Base-by-base conservation (phyloP, 495 filamentous ascomycete species). In the Astrothelium macrocarpum region DNA sequence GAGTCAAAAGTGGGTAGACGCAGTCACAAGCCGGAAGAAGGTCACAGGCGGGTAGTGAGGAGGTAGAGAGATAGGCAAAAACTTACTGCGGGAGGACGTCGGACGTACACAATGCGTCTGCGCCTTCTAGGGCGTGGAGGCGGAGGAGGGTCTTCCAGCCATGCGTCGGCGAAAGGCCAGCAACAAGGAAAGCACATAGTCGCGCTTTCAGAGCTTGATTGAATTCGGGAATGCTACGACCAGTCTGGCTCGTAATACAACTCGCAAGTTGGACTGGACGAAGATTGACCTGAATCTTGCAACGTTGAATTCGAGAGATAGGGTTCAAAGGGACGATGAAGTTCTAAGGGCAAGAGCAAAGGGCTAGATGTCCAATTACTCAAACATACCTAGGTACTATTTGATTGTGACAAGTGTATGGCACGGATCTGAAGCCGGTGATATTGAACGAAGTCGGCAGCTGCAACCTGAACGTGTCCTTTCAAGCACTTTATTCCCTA, bases 161-260 rank as follows among this genome's bases (percentile, higher is more conserved):
- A 45, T 14, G 49, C 42, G 31, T 62, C 61, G 20, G 61, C 49
- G n/a, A 62, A 62, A 16, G 61, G 61, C 61, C 61, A 62, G 36
- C 23, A 31, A 42, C 34, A 62, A 39, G 61, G 61, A 20, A 62
- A 28, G 42, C 61, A 62, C 61, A 62, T 56, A 39, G 5, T 39
- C 14, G 34, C 14, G 5, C 34, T 5, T 39, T 39, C 34, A n/a
- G 34, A 39, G 34, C 14, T 39, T 5, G 34, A 5, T 39, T 5
- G 34, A 39, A 5, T 39, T 39, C 14, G 34, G 5, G 5, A 5
- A 5, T 14, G 5, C 34, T 39, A 14, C 5, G 34, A 39, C 34
- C n/a, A n/a, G n/a, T 60, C 59, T 60, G 23, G 31, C 31, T 10
- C 14, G 14, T 39, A 14, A 14, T 39, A 39, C 5, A 39, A 39